These are phyloP conservation scores for Carex scoparia DNA, from an alignment of 176 grass and related monocot species.

Conservation along the genomic window DNA sequence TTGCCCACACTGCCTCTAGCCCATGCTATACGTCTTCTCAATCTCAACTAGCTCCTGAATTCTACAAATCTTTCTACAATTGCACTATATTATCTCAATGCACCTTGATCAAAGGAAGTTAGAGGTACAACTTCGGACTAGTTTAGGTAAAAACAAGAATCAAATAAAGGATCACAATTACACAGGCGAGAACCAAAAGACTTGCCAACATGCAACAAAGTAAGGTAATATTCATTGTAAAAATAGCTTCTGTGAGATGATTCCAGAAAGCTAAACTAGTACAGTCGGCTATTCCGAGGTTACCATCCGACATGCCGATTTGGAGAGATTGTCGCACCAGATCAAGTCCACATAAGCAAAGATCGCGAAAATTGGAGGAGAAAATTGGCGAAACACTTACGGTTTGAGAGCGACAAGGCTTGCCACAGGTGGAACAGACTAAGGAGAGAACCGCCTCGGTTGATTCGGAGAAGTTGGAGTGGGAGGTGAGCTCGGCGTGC, in stretches of 20 bases:
- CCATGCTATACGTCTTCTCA: not conserved
- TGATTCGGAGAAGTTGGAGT: constrained; percentile 89
- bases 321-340: not conserved
- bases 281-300: not conserved
- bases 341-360: not conserved
- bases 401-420: constrained; percentile 86
- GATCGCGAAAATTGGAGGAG: not conserved
- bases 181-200: not conserved
- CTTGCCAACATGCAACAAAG: not conserved
- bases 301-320: not conserved
- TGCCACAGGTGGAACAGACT: constrained; percentile 75
- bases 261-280: not conserved
- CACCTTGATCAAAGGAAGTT: not conserved
- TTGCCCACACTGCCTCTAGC: not conserved
- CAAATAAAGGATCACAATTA: not conserved
- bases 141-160: not conserved
- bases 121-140: not conserved
- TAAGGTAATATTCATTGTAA: not conserved
- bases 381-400: constrained; percentile 29
- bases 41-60: not conserved
- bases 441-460: constrained; percentile 92
- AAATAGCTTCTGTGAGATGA: not conserved
- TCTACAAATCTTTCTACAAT: not conserved
- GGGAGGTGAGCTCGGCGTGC: constrained; percentile 89
- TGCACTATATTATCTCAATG: not conserved